These are phyloP conservation scores for Kernera saxatilis DNA, from an alignment of 345 rosid genomes.

Conservation along the genomic window DNA sequence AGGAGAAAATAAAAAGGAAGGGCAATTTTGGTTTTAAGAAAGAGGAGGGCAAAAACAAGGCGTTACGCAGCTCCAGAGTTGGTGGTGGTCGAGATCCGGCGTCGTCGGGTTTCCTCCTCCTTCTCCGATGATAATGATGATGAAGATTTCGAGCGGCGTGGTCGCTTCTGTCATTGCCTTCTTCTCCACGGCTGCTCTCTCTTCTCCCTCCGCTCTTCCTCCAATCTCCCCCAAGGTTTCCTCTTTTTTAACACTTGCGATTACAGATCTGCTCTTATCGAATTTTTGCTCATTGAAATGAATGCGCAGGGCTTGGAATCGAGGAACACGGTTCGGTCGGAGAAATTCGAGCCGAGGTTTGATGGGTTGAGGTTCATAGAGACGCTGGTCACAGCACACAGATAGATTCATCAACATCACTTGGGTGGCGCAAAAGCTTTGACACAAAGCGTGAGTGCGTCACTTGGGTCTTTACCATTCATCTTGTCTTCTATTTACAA, in stretches of 20 bases:
- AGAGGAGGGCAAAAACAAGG: neutral
- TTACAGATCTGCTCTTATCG: constrained; percentile 7
- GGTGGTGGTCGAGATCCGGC: constrained; percentile 33
- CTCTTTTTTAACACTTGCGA: neutral
- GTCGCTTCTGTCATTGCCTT: constrained; percentile 26
- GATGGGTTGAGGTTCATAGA: constrained; percentile 87
- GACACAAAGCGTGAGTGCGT: constrained; percentile 26
- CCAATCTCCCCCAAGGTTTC: constrained; percentile 21
- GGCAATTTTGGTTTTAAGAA: neutral
- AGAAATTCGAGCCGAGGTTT: constrained; percentile 68
- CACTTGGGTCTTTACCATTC: constrained; percentile 15
- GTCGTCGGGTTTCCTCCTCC: constrained; percentile 20
- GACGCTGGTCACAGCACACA: constrained; percentile 82
- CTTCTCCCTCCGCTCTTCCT: constrained; percentile 17
- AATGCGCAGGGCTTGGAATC: constrained; percentile 31
- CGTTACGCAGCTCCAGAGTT: neutral
- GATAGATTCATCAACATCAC: constrained; percentile 33
- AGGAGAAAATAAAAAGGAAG: neutral
- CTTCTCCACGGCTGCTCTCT: constrained; percentile 20
- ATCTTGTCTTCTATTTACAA: neutral
- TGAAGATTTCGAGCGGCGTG: constrained; percentile 20
- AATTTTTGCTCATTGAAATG: neutral
- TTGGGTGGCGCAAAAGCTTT: constrained; percentile 24
- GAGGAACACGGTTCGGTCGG: constrained; percentile 20
- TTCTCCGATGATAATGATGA: neutral